These are phyloP conservation scores for Pichia scutulata DNA, from an alignment of 805 yeast genomes.

Conservation along the genomic window DNA sequence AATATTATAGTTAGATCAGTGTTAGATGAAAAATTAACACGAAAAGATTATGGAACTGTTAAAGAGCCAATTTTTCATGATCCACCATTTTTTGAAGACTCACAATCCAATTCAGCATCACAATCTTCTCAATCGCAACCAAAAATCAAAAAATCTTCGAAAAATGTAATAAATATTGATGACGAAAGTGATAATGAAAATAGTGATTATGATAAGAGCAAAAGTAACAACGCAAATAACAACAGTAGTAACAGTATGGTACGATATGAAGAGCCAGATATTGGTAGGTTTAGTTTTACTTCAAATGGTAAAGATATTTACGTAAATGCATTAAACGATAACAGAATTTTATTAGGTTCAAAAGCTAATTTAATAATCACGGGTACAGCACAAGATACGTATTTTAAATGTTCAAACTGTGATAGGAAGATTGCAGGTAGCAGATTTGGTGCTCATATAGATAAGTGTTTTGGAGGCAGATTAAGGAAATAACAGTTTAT, in stretches of 20 bases:
- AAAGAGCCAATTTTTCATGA: slow-evolving; percentile 21
- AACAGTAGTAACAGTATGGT: background rate
- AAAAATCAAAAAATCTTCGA: background rate
- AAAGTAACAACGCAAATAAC: background rate
- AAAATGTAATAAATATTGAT: background rate
- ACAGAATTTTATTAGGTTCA: slow-evolving; percentile 10
- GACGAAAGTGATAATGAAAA: background rate
- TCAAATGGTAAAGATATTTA: slow-evolving; percentile 28
- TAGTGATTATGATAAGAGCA: background rate
- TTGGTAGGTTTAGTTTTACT: slow-evolving; percentile 23
- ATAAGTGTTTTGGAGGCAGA: slow-evolving; percentile 79
- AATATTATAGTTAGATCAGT: slow-evolving; percentile 26
- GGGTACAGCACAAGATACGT: slow-evolving; percentile 28
- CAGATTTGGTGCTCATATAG: slow-evolving; percentile 88
- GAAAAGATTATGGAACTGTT: slow-evolving; percentile 26
- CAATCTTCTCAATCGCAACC: background rate
- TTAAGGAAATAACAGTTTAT: slow-evolving; percentile 30
- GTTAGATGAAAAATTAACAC: slow-evolving; percentile 25
- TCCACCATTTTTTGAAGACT: background rate
- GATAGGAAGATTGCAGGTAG: slow-evolving; percentile 83
- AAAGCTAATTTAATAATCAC: slow-evolving; percentile 7
- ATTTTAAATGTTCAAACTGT: slow-evolving; percentile 77
- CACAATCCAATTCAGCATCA: background rate
- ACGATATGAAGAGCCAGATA: slow-evolving; percentile 18
- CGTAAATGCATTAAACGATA: slow-evolving; percentile 13